phyloP scores from a whole-genome alignment of 2,329 filamentous ascomycete genomes.

The Conoideocrella luteorostrata region DNA sequence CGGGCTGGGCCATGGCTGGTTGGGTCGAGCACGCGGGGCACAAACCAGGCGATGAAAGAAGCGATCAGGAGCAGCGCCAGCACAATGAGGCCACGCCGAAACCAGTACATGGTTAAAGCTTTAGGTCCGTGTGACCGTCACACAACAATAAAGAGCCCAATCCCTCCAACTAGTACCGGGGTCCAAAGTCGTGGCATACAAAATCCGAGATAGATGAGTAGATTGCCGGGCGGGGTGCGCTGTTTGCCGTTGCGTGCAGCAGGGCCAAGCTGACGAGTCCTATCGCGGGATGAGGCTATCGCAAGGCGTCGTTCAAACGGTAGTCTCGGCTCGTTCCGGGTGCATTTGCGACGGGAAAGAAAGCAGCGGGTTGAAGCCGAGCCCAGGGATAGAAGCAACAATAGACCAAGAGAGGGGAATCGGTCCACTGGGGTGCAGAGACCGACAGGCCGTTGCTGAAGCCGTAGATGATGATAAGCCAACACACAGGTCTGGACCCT shows the following conservation, averaged over 20 bases:
- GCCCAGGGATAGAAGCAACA: no score
- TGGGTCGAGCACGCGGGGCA: slow-evolving; percentile 55
- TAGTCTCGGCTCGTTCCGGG: neutral
- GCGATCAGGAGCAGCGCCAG: slow-evolving; percentile 34
- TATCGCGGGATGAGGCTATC: no score
- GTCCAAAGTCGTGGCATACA: neutral
- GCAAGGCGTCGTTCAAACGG: no score
- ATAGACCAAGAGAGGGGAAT: no score
- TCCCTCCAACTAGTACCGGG: neutral
- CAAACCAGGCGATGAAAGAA: slow-evolving; percentile 41
- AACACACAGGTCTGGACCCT: neutral
- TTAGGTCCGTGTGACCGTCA: neutral
- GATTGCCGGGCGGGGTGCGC: neutral
- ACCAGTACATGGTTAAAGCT: slow-evolving; percentile 34
- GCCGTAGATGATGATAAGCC: neutral
- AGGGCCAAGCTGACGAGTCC: neutral
- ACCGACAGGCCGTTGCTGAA: no score
- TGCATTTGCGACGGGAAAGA: no score
- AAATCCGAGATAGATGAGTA: neutral
- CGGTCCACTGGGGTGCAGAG: no score
- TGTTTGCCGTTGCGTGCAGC: neutral
- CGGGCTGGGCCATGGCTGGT: slow-evolving; percentile 56
- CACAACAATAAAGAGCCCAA: neutral
- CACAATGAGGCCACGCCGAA: slow-evolving; percentile 38
- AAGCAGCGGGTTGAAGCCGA: no score